phyloP scores from a whole-genome alignment of 2,329 filamentous ascomycete genomes.

The Aspergillus eucalypticola region DNA sequence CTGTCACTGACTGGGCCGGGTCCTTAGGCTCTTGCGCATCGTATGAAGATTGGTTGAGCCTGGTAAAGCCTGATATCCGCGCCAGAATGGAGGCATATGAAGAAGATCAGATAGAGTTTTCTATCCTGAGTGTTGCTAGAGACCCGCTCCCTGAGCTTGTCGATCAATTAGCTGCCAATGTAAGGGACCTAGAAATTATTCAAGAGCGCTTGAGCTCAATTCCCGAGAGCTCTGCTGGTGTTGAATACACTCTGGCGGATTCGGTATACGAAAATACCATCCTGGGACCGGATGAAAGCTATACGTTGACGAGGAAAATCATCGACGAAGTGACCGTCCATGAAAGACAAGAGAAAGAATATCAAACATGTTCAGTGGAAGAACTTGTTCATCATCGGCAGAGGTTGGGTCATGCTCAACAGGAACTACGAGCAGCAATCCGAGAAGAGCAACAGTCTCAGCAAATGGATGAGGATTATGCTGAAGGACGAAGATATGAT shows the following conservation, averaged over 20 bases:
- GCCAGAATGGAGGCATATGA: slow-evolving; percentile 67
- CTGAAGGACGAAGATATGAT: slow-evolving; percentile 55
- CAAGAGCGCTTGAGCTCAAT: slow-evolving; percentile 30
- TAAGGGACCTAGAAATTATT: slow-evolving; percentile 46
- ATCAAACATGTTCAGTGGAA: slow-evolving; percentile 26
- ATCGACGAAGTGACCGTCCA: slow-evolving; percentile 38
- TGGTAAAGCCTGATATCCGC: slow-evolving; percentile 66
- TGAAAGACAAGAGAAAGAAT: slow-evolving; percentile 22
- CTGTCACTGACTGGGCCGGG: background rate
- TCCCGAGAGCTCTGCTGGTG: background rate
- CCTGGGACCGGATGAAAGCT: slow-evolving; percentile 40
- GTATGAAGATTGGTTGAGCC: slow-evolving; percentile 63
- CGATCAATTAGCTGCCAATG: slow-evolving; percentile 45
- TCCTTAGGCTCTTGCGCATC: slow-evolving; percentile 41
- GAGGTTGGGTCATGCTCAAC: slow-evolving; percentile 34
- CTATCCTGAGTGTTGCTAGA: slow-evolving; percentile 71
- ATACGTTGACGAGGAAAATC: slow-evolving; percentile 31
- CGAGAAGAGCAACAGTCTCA: slow-evolving; percentile 43
- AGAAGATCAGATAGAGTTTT: slow-evolving; percentile 70
- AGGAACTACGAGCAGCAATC: slow-evolving; percentile 36
- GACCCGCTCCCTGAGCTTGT: slow-evolving; percentile 60
- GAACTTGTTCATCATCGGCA: slow-evolving; percentile 35
- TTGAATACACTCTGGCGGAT: slow-evolving; percentile 5
- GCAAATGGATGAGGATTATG: slow-evolving; percentile 43
- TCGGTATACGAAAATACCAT: slow-evolving; percentile 25